A percentile compares a stretch with the other conserved stretches of the same genome.
These are phyloP conservation scores for Ceratonia siliqua DNA, from an alignment of 306 rosid genomes.

Conservation along the genomic window DNA sequence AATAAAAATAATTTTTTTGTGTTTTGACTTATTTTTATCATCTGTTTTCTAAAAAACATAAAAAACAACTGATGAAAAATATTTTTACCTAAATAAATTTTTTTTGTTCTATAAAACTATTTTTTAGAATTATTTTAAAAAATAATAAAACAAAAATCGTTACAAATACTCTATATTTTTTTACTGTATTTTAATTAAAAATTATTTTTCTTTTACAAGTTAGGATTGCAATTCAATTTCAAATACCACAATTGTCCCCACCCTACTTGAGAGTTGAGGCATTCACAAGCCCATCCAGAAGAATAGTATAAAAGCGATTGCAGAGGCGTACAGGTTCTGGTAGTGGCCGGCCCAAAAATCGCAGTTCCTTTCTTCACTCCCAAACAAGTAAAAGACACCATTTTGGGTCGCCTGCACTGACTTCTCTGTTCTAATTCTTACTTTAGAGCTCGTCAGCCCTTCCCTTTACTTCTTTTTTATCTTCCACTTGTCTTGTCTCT, in stretches of 20 bases:
- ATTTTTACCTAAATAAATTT: too few relatives aligned
- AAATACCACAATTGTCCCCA: slow-evolving; percentile 10
- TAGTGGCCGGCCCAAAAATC: slow-evolving; percentile 39
- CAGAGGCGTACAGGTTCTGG: slow-evolving; percentile 10
- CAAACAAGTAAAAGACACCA: slow-evolving; percentile 39
- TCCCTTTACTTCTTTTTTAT: slow-evolving; percentile 37
- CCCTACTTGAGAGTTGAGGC: slow-evolving; percentile 4
- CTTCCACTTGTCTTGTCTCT: slow-evolving; percentile 50
- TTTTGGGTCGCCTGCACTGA: slow-evolving; percentile 21
- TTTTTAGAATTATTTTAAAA: too few relatives aligned
- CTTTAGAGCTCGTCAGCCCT: slow-evolving; percentile 32
- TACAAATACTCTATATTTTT: too few relatives aligned
- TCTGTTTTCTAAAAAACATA: too few relatives aligned
- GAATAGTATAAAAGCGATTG: slow-evolving; percentile 25
- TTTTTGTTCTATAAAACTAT: too few relatives aligned
- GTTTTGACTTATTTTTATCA: too few relatives aligned
- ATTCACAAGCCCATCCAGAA: slow-evolving; percentile 14
- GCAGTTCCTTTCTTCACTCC: slow-evolving; percentile 43
- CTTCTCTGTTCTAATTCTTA: slow-evolving; percentile 17
- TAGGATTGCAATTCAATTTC: slow-evolving; percentile 15
- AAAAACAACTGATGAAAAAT: too few relatives aligned
- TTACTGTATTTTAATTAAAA: not conserved
- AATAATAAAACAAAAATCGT: too few relatives aligned
- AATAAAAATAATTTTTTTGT: too few relatives aligned
- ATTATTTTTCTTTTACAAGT: not conserved